Evolutionary conservation across 108 stramenopile species (phyloP).

Genomic region (Fragilaria radians): DNA sequence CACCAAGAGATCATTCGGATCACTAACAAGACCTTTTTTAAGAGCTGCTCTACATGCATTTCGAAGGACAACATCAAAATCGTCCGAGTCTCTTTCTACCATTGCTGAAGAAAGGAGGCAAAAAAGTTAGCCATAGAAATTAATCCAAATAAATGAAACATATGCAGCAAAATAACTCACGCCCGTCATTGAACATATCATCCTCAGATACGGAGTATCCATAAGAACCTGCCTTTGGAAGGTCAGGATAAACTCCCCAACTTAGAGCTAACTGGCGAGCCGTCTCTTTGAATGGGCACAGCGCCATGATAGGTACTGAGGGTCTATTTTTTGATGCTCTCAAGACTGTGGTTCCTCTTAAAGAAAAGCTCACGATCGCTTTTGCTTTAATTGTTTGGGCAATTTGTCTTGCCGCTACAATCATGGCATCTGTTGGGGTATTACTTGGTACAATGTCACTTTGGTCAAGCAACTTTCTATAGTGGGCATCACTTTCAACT

Average conservation of each 20-base stretch:
- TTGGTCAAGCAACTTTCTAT: conserved; percentile 47
- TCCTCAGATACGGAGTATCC: conserved; percentile 66
- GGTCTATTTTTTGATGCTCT: conserved; percentile 85
- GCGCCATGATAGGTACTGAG: conserved; percentile 86
- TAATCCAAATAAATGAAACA: background rate
- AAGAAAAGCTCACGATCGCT: conserved; percentile 85
- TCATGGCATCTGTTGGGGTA: conserved; percentile 88
- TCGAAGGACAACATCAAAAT: conserved; percentile 66
- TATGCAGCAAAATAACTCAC: background rate
- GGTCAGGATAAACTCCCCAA: conserved; percentile 91
- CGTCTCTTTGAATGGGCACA: conserved; percentile 86
- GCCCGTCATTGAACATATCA: conserved; percentile 45
- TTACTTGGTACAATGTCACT: conserved; percentile 40
- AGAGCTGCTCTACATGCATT: conserved; percentile 75
- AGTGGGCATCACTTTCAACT: conserved; percentile 84
- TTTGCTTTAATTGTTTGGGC: conserved; percentile 75
- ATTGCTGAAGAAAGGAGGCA: conserved; percentile 12
- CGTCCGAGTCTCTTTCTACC: conserved; percentile 46
- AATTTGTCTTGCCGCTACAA: conserved; percentile 74
- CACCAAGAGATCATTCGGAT: conserved; percentile 86
- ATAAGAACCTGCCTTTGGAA: conserved; percentile 65
- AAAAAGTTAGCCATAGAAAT: background rate
- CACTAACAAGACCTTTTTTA: conserved; percentile 79
- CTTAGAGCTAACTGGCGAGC: conserved; percentile 82
- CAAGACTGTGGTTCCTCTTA: conserved; percentile 80